Evolutionary conservation across 768 basidiomycete genomes (phyloP).

Genomic region (Tephrocybe sp.): DNA sequence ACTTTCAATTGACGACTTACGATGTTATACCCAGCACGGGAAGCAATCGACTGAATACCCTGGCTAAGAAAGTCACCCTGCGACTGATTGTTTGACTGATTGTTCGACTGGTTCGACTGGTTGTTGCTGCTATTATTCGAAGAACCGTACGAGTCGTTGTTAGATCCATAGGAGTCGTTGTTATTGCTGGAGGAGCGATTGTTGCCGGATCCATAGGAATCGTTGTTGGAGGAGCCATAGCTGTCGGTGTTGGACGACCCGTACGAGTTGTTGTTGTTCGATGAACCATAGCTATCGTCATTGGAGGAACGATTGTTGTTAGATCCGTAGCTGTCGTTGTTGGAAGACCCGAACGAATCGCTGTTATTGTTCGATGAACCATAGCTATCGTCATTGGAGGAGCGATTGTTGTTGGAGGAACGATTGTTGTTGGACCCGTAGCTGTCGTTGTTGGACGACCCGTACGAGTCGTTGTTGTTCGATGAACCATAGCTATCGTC

Average conservation of each 20-base stretch:
- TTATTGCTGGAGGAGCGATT: constrained; percentile 11
- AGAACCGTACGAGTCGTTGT: constrained; percentile 15
- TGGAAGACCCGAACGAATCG: constrained; percentile 13
- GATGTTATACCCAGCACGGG: constrained; percentile 41
- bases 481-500: constrained; percentile 15
- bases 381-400: constrained; percentile 13
- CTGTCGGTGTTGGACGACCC: constrained; percentile 17
- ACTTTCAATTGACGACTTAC: constrained; percentile 26
- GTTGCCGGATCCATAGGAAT: constrained; percentile 4
- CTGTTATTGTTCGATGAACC: background rate
- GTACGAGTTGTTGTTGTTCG: constrained; percentile 22
- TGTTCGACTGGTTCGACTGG: constrained; percentile 1
- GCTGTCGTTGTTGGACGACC: background rate
- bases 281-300: constrained; percentile 10
- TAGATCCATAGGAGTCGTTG: no score
- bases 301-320: no score
- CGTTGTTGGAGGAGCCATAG: constrained; percentile 19
- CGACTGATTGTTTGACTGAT: no score
- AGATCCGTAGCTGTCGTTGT: constrained; percentile 1
- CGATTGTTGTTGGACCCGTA: constrained; percentile 21
- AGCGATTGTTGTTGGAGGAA: constrained; percentile 21
- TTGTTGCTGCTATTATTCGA: constrained; percentile 22
- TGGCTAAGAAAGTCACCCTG: constrained; percentile 32
- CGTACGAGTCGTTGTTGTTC: background rate
- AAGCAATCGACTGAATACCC: constrained; percentile 34